These are phyloP conservation scores for Auricularia auricula-judae DNA, from an alignment of 768 basidiomycete genomes.

Conservation along the genomic window DNA sequence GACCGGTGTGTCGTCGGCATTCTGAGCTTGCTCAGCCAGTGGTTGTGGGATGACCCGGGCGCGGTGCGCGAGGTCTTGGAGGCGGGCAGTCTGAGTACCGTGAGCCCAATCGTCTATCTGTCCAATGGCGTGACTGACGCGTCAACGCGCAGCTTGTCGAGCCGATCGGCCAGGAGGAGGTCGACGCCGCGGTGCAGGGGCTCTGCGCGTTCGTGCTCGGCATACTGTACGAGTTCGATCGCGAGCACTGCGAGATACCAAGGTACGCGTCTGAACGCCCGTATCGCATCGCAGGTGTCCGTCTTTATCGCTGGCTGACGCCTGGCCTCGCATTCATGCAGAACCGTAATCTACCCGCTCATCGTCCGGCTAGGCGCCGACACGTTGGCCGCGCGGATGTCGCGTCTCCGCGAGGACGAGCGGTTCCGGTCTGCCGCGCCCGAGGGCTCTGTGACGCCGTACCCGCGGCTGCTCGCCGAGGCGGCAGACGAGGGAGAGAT, in stretches of 20 bases:
- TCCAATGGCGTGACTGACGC: no score
- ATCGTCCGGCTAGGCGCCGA: conserved; percentile 85
- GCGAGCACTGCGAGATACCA: conserved; percentile 92
- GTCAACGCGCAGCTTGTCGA: conserved; percentile 63
- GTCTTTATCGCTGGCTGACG: no score
- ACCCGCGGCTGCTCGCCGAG: conserved; percentile 25
- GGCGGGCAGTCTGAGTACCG: conserved; percentile 82
- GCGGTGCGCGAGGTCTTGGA: conserved; percentile 84
- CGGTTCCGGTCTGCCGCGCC: conserved; percentile 86
- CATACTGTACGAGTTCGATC: conserved; percentile 91
- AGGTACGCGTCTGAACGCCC: conserved; percentile 36
- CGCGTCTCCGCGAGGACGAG: conserved; percentile 81
- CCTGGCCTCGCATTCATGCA: conserved; percentile 19
- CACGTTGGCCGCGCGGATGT: conserved; percentile 76
- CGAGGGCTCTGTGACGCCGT: conserved; percentile 45
- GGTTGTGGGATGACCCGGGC: conserved; percentile 93
- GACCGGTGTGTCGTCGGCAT: conserved; percentile 82
- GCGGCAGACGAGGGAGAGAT: conserved; percentile 65
- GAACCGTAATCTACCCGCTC: conserved; percentile 80
- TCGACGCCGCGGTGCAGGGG: conserved; percentile 79
- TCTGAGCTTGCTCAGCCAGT: conserved; percentile 71
- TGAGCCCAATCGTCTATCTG: conserved; percentile 29
- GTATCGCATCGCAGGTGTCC: not conserved
- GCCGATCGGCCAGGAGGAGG: conserved; percentile 84
- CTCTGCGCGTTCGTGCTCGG: conserved; percentile 87